Conservation (phyloP, 208 protist species). For the Leishmania major region DNA sequence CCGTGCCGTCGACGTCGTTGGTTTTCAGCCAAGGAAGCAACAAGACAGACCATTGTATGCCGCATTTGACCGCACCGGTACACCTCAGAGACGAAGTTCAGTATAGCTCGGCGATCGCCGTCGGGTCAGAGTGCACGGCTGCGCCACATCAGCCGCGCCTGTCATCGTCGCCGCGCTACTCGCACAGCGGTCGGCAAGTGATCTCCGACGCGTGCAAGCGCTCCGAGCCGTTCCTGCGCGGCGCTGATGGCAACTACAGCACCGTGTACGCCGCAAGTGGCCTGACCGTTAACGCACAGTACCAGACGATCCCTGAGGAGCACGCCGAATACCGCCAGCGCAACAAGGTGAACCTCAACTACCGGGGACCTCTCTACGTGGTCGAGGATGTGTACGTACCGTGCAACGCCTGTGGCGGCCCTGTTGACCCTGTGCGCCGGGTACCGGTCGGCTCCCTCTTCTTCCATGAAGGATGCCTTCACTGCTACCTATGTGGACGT, state of each 20-base stretch:
- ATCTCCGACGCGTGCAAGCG: conserved; percentile 5
- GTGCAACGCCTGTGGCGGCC: conserved; percentile 62
- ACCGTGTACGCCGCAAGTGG: conserved; percentile 22
- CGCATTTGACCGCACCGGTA: no score
- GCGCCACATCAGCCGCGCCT: neutral
- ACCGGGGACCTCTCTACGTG: conserved; percentile 69
- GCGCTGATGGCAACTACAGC: neutral
- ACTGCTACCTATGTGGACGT: conserved; percentile 64
- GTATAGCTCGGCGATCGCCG: conserved; percentile 3
- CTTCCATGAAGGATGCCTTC: conserved; percentile 74
- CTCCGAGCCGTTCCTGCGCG: neutral
- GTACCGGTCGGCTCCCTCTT: conserved; percentile 74
- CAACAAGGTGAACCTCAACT: conserved; percentile 50
- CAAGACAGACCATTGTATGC: no score
- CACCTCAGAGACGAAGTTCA: no score
- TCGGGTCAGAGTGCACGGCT: no score
- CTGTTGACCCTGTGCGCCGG: conserved; percentile 77
- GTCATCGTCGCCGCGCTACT: conserved; percentile 1
- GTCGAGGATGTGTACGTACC: conserved; percentile 73
- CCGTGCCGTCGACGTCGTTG: neutral
- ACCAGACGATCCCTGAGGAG: conserved; percentile 61
- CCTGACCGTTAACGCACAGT: conserved; percentile 41
- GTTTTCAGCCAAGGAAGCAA: neutral
- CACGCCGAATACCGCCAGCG: conserved; percentile 50
- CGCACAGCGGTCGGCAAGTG: neutral